Conservation (phyloP, 176 grass and related monocot genomes). For the Oryza australiensis region DNA sequence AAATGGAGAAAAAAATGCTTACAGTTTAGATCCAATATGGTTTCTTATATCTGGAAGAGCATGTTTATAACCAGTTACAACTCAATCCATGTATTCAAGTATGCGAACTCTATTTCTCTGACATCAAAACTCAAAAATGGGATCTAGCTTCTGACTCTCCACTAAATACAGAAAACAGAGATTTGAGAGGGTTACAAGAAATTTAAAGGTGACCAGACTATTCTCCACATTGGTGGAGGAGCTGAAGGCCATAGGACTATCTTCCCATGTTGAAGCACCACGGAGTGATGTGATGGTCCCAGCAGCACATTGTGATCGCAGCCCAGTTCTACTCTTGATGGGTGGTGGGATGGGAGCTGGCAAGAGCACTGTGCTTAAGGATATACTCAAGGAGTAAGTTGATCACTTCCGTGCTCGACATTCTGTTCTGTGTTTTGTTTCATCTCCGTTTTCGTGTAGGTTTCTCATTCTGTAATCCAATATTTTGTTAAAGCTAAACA, state of each 20-base stretch:
- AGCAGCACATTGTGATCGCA: conserved; percentile 64
- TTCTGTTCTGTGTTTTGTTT: background rate
- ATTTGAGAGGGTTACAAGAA: conserved; percentile 77
- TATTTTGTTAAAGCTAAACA: background rate
- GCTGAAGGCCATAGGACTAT: conserved; percentile 75
- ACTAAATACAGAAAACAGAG: conserved; percentile 61
- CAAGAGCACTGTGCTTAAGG: conserved; percentile 95
- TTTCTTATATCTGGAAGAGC: background rate
- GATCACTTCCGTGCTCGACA: background rate
- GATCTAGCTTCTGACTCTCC: conserved; percentile 8
- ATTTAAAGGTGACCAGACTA: conserved; percentile 78
- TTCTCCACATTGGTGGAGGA: conserved; percentile 89
- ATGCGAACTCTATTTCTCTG: background rate
- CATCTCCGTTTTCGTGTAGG: background rate
- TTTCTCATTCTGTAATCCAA: background rate
- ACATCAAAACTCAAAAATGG: background rate
- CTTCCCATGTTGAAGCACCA: conserved; percentile 31
- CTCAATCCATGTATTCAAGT: background rate
- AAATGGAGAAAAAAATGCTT: background rate
- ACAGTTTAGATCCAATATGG: background rate
- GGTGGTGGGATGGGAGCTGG: conserved; percentile 96
- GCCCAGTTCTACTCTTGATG: conserved; percentile 87
- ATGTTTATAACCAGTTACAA: background rate
- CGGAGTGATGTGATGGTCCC: conserved; percentile 84
- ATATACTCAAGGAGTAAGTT: conserved; percentile 86